These are phyloP conservation scores for Lyophyllum atratum DNA, from an alignment of 768 basidiomycete species.

Conservation along the genomic window DNA sequence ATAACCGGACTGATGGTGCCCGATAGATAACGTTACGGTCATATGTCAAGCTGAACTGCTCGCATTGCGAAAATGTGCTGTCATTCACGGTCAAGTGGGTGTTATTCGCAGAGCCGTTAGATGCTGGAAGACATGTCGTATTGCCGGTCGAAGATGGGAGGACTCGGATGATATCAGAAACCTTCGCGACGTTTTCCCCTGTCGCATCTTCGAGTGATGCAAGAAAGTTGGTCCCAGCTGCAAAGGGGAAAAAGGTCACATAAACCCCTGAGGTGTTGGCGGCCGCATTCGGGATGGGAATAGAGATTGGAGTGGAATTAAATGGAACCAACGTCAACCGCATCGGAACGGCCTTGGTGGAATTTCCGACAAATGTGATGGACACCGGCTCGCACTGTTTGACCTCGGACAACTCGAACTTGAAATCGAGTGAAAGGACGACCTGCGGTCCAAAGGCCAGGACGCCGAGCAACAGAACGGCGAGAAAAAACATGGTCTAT, in stretches of 20 bases:
- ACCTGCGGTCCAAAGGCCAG: conserved; percentile 41
- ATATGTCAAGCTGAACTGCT: conserved; percentile 46
- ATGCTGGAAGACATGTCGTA: conserved; percentile 40
- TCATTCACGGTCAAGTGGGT: conserved; percentile 33
- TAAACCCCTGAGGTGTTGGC: conserved; percentile 40
- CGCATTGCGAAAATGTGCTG: conserved; percentile 45
- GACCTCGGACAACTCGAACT: conserved; percentile 44
- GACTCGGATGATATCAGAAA: conserved; percentile 52
- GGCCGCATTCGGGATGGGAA: conserved; percentile 42
- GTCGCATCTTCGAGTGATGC: conserved; percentile 53
- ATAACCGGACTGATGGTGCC: conserved; percentile 39
- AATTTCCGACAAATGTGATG: conserved; percentile 45
- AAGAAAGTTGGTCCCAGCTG: conserved; percentile 50
- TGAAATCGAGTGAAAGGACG: conserved; percentile 35
- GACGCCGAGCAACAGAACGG: conserved; percentile 31
- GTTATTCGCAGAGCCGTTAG: conserved; percentile 9
- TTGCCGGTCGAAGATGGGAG: conserved; percentile 38
- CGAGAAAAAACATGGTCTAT: conserved; percentile 26
- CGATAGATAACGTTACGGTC: conserved; percentile 28
- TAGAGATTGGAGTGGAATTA: conserved; percentile 47
- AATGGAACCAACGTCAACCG: conserved; percentile 56
- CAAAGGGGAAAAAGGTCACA: conserved; percentile 53
- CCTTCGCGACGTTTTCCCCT: conserved; percentile 39
- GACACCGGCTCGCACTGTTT: conserved; percentile 55
- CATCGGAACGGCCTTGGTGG: conserved; percentile 37